Base-by-base conservation (phyloP, 1,139 yeast genomes). In the Scheffersomyces segobiensis region DNA sequence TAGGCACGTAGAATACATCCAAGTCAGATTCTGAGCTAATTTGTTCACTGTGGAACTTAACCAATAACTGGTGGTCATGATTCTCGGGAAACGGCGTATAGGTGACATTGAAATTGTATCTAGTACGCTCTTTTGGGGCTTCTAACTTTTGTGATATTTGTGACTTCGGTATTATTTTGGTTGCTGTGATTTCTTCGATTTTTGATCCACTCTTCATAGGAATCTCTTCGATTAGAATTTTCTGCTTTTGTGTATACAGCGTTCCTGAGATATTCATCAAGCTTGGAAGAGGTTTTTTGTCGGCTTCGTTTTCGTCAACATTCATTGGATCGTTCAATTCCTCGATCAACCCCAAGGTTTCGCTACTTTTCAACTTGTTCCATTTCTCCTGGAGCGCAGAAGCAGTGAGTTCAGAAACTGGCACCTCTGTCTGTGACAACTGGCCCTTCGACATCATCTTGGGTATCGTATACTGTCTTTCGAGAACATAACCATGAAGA, bases 371-470 rank as follows among this genome's bases (percentile, higher is more conserved):
- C 56, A 81, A 61, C 26, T 72, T 74, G 52, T 73, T 72, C 51
- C 76, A 60, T 59, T 69, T 70, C 56, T 74, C 72, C 60, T 73
- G 75, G 42, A 80, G 67, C 7, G 77, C 81, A 12, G 69, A 65
- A 46, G 69, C 75, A 12, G 67, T 71, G 53, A 79, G 64, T 46
- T 80, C 80, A 42, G 72, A 66, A 46, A 67, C 62, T 7, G 71
- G 65, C 7, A 81, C 66, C 53, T 74, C 78, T 0, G 85, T 77
- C 21, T 68, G 64, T 20, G 78, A 68, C 46, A 79, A 69, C 10
- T 76, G 79, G 1, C 93, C 93, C 72, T 89, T 89, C 57, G 79
- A 73, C 7, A 78, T 68, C 86, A 90, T 80, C 65, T 87, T 89
- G 1, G 93, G 95, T 4, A 81, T 80, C 69, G 69, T 77, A 70